A percentile compares a stretch with the other conserved stretches of the same genome.
phyloP scores from a whole-genome alignment of 805 yeast genomes.

The Ogataea pilisensis region DNA sequence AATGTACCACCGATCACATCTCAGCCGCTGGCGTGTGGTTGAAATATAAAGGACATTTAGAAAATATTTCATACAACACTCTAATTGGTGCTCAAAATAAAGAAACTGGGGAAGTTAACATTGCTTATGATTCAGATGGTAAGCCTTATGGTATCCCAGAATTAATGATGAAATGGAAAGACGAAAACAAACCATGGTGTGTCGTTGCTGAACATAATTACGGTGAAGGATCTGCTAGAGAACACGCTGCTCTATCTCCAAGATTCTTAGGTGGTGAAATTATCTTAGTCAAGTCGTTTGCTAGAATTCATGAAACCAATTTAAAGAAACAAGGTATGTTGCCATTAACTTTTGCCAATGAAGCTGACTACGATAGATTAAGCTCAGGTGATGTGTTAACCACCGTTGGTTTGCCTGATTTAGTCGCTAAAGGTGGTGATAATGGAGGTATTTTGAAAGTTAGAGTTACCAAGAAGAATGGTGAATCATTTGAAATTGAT shows the following conservation, averaged over 20 bases:
- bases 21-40: constrained; percentile 99
- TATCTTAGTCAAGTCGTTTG: constrained; percentile 89
- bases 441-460: constrained; percentile 79
- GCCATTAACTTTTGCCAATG: constrained; percentile 89
- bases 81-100: constrained; percentile 95
- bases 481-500: constrained; percentile 62
- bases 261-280: constrained; percentile 89
- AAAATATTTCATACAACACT: constrained; percentile 92
- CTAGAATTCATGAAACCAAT: constrained; percentile 97
- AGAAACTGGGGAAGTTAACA: constrained; percentile 95
- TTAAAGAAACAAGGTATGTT: constrained; percentile 97
- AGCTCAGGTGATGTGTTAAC: constrained; percentile 73
- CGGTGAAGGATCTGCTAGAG: constrained; percentile 99
- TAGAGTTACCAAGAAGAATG: constrained; percentile 70
- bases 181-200: constrained; percentile 80
- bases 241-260: constrained; percentile 96
- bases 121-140: constrained; percentile 83
- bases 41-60: constrained; percentile 96
- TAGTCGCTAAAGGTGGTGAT: constrained; percentile 77
- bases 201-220: constrained; percentile 97
- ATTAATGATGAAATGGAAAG: constrained; percentile 92
- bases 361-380: constrained; percentile 80
- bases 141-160: constrained; percentile 82
- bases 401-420: constrained; percentile 68
- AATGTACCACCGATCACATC: constrained; percentile 97